Evolutionary conservation across 768 basidiomycete species (phyloP), one percentile per base, ranked within the genome.

Genomic region (Leccinum ochraceum): DNA sequence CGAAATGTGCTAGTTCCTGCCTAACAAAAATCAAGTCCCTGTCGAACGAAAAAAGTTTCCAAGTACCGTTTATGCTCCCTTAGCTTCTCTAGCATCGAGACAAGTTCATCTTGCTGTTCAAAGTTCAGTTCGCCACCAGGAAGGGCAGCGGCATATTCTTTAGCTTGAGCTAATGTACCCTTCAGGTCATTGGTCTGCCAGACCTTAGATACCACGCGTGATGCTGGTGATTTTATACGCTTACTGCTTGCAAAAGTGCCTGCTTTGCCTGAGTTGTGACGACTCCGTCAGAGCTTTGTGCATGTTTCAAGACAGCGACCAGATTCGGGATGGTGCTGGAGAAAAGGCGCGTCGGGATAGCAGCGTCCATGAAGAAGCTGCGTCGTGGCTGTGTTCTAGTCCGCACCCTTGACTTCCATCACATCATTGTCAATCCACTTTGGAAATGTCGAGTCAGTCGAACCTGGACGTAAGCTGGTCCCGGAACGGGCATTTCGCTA

Each of bases 171-270:
- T 48, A 92, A 67, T 10, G 81, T 70, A 58, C 76, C 83, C 65
- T 85, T 88, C 74, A 90, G 87, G 32, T 88, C 86, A 63, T 86
- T 89, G 28, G 88, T 89, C 90, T 92, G 54, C n/a, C 1, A 4
- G 26, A 46, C 28, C 3, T 66, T n/a, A 62, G 56, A 3, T 42
- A 20, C 20, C 48, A 32, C 17, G 34, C 39, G 6, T 24, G 3
- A 8, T 6, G 24, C 24, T 24, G 11, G 14, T n/a, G 44, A 59
- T 11, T 14, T 11, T 17, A 11, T 28, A n/a, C n/a, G 28, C 78
- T 53, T 55, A 89, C 89, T 34, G 88, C 85, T 61, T 86, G 83
- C 9, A 90, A 77, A 7, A 91, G 77, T 17, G 82, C 80, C 66
- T 90, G 90, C 65, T 83, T 89, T 20, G 84, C 80, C 60, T 86